A percentile compares a stretch with the other conserved stretches of the same genome.
Evolutionary conservation across 306 rosid genomes (phyloP).

Genomic region (Vachellia pachyceras): DNA sequence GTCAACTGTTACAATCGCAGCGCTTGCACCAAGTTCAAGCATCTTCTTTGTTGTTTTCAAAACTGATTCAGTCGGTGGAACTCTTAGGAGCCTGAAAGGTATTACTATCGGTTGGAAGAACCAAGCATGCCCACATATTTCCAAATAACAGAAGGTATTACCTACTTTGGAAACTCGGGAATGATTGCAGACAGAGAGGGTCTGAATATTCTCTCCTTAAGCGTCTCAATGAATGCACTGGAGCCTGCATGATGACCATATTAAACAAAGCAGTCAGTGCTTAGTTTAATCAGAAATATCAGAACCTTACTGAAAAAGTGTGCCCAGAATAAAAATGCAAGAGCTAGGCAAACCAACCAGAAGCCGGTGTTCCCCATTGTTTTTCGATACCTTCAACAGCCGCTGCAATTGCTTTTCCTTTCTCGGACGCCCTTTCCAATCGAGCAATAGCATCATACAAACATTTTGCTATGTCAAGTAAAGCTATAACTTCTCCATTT

Average conservation of each 20-base stretch:
- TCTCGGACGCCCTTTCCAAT: constrained; percentile 94
- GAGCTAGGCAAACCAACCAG: constrained; percentile 67
- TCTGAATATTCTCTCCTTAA: constrained; percentile 86
- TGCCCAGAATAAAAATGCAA: constrained; percentile 2
- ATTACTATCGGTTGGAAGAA: constrained; percentile 37
- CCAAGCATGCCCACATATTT: constrained; percentile 9
- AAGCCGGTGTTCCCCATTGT: constrained; percentile 73
- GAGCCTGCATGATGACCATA: constrained; percentile 64
- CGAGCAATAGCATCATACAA: constrained; percentile 97
- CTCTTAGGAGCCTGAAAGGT: constrained; percentile 73
- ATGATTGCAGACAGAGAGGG: constrained; percentile 92
- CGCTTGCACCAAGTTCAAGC: constrained; percentile 73
- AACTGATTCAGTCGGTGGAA: constrained; percentile 77
- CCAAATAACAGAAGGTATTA: constrained; percentile 62
- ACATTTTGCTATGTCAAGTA: constrained; percentile 98
- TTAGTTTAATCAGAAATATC: neutral
- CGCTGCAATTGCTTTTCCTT: constrained; percentile 98
- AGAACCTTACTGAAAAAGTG: constrained; percentile 27
- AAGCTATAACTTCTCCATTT: constrained; percentile 94
- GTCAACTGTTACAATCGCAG: constrained; percentile 77
- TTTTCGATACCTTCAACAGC: constrained; percentile 99
- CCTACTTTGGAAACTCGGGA: constrained; percentile 97
- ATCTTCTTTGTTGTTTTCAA: constrained; percentile 75
- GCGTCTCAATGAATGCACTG: constrained; percentile 78
- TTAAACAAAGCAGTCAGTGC: neutral